These are phyloP conservation scores for Epicoccum sorghinum DNA, from an alignment of 2,329 filamentous ascomycete genomes.

Conservation along the genomic window DNA sequence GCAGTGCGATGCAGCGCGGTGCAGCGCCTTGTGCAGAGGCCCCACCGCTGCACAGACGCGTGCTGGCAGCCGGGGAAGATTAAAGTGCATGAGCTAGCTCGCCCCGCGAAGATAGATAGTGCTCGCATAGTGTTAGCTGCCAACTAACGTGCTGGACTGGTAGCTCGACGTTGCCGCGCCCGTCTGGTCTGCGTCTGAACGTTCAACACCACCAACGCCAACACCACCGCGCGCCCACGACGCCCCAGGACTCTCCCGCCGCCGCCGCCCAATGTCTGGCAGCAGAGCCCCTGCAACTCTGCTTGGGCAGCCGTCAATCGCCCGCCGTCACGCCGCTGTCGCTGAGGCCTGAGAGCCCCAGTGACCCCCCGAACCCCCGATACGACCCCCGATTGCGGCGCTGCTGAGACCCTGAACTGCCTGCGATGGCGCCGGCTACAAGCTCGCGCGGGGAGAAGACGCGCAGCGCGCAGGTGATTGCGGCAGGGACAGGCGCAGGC, in stretches of 20 bases:
- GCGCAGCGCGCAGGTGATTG: slow-evolving; percentile 24
- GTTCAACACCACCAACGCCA: no score
- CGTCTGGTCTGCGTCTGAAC: no score
- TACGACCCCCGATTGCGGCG: neutral
- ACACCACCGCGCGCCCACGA: neutral
- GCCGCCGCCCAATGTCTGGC: slow-evolving; percentile 26
- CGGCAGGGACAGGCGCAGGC: neutral
- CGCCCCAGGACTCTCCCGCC: neutral
- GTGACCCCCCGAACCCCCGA: neutral
- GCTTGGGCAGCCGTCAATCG: slow-evolving; percentile 27
- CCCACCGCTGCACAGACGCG: neutral
- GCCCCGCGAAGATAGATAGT: neutral
- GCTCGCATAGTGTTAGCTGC: no score
- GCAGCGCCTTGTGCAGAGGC: neutral
- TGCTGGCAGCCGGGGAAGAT: neutral
- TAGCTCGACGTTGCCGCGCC: no score
- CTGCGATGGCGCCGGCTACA: slow-evolving; percentile 2
- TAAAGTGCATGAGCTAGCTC: neutral
- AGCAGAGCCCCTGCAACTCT: slow-evolving; percentile 29
- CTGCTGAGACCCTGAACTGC: neutral
- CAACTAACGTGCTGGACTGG: no score
- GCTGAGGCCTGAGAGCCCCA: neutral
- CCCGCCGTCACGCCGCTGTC: slow-evolving; percentile 27
- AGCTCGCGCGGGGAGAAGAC: slow-evolving; percentile 24
- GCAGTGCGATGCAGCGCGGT: neutral